phyloP scores from a whole-genome alignment of 108 stramenopile genomes.

The Nannochloropsis gaditana region DNA sequence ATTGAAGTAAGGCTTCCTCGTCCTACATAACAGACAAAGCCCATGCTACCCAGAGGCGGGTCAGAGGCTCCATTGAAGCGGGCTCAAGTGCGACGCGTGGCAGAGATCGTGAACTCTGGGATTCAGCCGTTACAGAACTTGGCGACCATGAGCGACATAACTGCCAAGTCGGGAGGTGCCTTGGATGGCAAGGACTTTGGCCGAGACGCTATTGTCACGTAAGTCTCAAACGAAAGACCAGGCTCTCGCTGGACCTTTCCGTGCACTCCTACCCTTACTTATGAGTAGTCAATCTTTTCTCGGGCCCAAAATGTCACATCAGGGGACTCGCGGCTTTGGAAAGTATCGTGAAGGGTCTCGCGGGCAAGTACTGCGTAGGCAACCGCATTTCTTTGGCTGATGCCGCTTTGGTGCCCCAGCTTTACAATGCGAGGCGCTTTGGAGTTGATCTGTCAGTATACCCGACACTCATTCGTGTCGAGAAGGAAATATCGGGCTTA shows the following conservation, averaged over 20 bases:
- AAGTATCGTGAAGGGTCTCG: neutral
- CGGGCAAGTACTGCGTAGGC: slow-evolving; percentile 11
- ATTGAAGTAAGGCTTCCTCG: slow-evolving; percentile 41
- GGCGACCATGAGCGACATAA: slow-evolving; percentile 39
- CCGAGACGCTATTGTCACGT: slow-evolving; percentile 40
- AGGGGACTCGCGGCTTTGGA: neutral
- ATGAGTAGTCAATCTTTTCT: no score
- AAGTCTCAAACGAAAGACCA: neutral
- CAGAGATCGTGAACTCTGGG: slow-evolving; percentile 63
- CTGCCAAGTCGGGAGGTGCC: slow-evolving; percentile 42
- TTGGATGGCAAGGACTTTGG: slow-evolving; percentile 54
- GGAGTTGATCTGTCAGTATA: slow-evolving; percentile 22
- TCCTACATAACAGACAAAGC: slow-evolving; percentile 53
- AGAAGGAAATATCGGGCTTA: neutral
- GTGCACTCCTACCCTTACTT: no score
- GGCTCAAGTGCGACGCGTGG: slow-evolving; percentile 42
- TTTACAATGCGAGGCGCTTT: slow-evolving; percentile 33
- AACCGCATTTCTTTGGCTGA: neutral
- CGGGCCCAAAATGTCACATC: neutral
- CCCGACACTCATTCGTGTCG: neutral
- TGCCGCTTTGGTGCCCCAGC: slow-evolving; percentile 27
- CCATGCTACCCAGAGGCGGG: slow-evolving; percentile 53
- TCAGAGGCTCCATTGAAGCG: neutral
- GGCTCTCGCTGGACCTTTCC: no score
- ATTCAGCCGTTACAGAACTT: slow-evolving; percentile 68